Base-by-base conservation (phyloP, 352 stramenopile species). In the Pythium aquatile region DNA sequence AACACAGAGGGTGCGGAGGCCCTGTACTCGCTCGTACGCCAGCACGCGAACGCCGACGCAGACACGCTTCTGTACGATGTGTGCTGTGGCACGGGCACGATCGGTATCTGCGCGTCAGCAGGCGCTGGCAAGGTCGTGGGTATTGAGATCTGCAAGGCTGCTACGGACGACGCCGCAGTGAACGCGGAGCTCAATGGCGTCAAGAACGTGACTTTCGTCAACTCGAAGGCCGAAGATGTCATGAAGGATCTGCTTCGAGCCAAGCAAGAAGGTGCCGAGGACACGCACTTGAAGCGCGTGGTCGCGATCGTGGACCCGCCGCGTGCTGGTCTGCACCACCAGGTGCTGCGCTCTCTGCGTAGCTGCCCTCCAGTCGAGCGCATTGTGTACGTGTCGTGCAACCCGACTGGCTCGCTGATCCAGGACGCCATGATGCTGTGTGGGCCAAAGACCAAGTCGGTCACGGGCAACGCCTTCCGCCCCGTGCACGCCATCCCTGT, bases 361-460 rank as follows among this genome's bases (percentile, higher is more conserved):
- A 76, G 75, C 28, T 98, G 82, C 48, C 77, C 76, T 1, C 81
- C 81, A 0, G 88, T 98, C 32, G 82, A 94, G 63, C 80, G 89
- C 55, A 89, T 98, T 61, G 86, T 99, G 24, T 99, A 99, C 72
- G 97, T 99, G 53, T 98, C 91, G 37, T 99, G 97, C 81, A 99
- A 99, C 79, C 97, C 97, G 17, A 98, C 94, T 2, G 95, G 91
- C 40, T 98, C 92, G 53, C 84, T 99, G 55, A 82, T 98, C 9
- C 78, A 94, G 63, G 85, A 95, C 59, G 85, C 84, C 4, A 73
- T 88, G 63, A 92, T 74, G 52, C 84, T 99, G 14, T 99, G 97
- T 70, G 77, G 85, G 9, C 93, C 96, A 20, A 89, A 93, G 51
- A 98, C 94, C 20, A 98, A 98, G 72, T 94, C 91, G 35, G 85